Conservation (phyloP, 805 yeast genomes). For the Yarrowia sp. region DNA sequence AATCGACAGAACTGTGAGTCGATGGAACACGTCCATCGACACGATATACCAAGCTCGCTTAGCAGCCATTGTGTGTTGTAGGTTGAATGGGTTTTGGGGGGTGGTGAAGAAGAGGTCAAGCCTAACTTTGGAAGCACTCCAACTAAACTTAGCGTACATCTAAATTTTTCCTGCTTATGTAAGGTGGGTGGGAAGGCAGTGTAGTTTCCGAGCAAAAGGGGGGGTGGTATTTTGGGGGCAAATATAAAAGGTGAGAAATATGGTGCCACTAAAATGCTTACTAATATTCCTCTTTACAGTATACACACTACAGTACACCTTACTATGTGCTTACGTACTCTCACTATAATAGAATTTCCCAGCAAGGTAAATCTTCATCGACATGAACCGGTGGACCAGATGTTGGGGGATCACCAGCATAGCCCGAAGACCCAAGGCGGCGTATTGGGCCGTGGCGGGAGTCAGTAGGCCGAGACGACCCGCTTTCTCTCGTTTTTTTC, state of each 20-base stretch:
- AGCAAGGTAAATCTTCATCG: slow-evolving; percentile 17
- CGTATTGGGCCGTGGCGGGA: neutral
- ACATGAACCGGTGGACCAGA: slow-evolving; percentile 19
- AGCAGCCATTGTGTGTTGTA: slow-evolving; percentile 12
- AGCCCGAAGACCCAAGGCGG: neutral
- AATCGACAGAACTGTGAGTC: slow-evolving; percentile 22
- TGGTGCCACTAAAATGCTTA: too few species aligned
- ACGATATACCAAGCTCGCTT: slow-evolving; percentile 24
- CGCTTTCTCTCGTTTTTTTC: neutral
- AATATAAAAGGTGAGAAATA: too few species aligned
- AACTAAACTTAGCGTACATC: neutral
- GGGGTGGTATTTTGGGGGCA: too few species aligned
- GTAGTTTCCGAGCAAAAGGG: too few species aligned
- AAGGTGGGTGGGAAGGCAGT: neutral
- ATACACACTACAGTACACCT: too few species aligned
- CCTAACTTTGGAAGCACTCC: slow-evolving; percentile 3
- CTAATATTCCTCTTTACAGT: too few species aligned
- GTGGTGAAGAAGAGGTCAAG: slow-evolving; percentile 6
- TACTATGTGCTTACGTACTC: too few species aligned
- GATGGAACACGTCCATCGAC: slow-evolving; percentile 26
- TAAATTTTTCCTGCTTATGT: neutral
- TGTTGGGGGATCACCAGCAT: slow-evolving; percentile 16
- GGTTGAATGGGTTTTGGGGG: neutral
- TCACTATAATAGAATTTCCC: too few species aligned
- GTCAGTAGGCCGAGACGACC: neutral